Evolutionary conservation across 352 stramenopile genomes (phyloP).

Genomic region (Globisporangium camurandrum): DNA sequence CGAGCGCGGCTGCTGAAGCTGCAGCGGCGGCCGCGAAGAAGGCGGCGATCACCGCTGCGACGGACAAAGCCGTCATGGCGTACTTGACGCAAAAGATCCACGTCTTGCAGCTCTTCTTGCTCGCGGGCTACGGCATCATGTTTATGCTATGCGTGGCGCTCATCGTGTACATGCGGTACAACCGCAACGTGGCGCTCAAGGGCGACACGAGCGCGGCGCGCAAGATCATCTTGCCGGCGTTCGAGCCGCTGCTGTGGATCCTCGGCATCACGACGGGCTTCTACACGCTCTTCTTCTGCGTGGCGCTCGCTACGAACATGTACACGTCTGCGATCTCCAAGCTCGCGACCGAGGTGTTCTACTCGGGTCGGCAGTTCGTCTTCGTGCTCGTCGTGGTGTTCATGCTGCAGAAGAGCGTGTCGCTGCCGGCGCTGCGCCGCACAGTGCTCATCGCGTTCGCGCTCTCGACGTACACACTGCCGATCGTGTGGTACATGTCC

Average conservation of each 20-base stretch:
- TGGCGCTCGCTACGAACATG: conserved; percentile 24
- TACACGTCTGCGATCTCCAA: conserved; percentile 48
- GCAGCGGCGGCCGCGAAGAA: conserved; percentile 12
- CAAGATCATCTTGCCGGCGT: conserved; percentile 58
- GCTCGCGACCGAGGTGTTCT: conserved; percentile 47
- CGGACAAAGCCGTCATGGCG: conserved; percentile 23
- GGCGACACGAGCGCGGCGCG: conserved; percentile 34
- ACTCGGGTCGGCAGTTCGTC: conserved; percentile 52
- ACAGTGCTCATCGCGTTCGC: conserved; percentile 33
- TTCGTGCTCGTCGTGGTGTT: conserved; percentile 58
- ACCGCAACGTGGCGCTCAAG: conserved; percentile 32
- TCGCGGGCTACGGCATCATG: conserved; percentile 54
- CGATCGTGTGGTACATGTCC: conserved; percentile 27
- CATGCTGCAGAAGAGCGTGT: conserved; percentile 58
- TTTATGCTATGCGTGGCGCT: conserved; percentile 34
- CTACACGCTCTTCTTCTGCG: conserved; percentile 44
- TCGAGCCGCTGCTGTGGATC: conserved; percentile 46
- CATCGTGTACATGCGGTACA: conserved; percentile 39
- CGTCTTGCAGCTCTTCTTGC: conserved; percentile 46
- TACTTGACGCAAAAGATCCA: conserved; percentile 33
- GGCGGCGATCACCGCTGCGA: conserved; percentile 21
- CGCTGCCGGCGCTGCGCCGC: conserved; percentile 30
- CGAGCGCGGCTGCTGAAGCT: conserved; percentile 1
- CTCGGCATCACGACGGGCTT: conserved; percentile 29
- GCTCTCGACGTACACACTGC: conserved; percentile 40